Evolutionary conservation across 2,329 filamentous ascomycete genomes (phyloP).

Genomic region (Cadophora gregata): DNA sequence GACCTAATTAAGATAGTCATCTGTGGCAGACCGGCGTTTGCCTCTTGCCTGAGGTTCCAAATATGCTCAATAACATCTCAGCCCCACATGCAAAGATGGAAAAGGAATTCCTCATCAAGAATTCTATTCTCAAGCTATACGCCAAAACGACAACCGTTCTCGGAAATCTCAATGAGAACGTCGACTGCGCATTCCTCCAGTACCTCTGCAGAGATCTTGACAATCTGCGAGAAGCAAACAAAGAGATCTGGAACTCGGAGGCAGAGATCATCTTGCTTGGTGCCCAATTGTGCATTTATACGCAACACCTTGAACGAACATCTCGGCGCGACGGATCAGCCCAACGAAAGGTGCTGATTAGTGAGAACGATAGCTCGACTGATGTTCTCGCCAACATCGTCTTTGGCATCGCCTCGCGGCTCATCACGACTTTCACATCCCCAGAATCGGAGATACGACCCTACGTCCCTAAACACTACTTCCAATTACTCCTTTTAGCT

Average conservation of each 20-base stretch:
- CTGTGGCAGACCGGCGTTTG: constrained; percentile 12
- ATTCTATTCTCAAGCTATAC: not conserved
- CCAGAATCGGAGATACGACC: not conserved
- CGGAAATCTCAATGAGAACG: constrained; percentile 15
- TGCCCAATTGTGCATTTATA: constrained; percentile 23
- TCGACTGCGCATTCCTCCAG: constrained; percentile 18
- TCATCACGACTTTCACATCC: constrained; percentile 12
- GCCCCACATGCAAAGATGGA: not conserved
- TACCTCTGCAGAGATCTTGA: constrained; percentile 26
- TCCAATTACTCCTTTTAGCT: constrained; percentile 19
- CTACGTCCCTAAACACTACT: constrained; percentile 25
- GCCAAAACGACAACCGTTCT: constrained; percentile 9
- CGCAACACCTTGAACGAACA: constrained; percentile 21
- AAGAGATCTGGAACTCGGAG: constrained; percentile 22
- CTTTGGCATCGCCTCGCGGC: constrained; percentile 5
- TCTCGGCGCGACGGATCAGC: constrained; percentile 4
- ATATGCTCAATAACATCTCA: constrained; percentile 7
- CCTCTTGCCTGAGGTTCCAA: constrained; percentile 8
- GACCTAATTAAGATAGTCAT: not conserved
- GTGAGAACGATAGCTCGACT: constrained; percentile 4
- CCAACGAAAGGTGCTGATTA: not conserved
- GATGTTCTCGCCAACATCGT: constrained; percentile 6
- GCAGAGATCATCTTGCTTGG: constrained; percentile 23
- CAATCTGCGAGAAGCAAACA: constrained; percentile 11
- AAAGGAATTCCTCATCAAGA: constrained; percentile 5